phyloP scores from a whole-genome alignment of 1,284 basidiomycete genomes.

The Omphalotus olearius region DNA sequence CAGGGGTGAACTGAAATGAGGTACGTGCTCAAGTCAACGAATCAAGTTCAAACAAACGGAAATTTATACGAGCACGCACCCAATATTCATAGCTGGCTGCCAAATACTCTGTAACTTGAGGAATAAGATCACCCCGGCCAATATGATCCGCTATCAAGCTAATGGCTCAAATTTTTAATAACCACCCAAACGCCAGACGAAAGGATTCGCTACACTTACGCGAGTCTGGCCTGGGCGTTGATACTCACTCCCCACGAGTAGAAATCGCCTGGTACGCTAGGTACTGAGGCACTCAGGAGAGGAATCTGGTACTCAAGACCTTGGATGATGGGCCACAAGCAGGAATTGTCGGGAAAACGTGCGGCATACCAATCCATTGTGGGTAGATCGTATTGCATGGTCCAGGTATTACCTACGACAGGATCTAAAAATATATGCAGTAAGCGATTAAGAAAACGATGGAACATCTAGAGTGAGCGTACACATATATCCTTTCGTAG shows the following conservation, averaged over 20 bases:
- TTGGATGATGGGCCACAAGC: constrained; percentile 22
- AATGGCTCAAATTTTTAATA: background rate
- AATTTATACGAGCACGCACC: constrained; percentile 11
- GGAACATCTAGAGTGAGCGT: no score
- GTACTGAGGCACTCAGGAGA: constrained; percentile 19
- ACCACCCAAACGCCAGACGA: background rate
- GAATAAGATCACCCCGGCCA: constrained; percentile 26
- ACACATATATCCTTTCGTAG: constrained; percentile 30
- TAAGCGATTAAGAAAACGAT: no score
- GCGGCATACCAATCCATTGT: constrained; percentile 29
- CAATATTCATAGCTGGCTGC: constrained; percentile 20
- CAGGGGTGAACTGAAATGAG: constrained; percentile 20
- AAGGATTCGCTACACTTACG: constrained; percentile 18
- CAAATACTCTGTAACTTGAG: constrained; percentile 23
- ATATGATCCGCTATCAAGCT: constrained; percentile 31
- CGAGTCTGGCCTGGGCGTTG: constrained; percentile 25
- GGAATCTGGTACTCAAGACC: constrained; percentile 30
- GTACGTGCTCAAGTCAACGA: no score
- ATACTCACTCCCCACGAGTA: constrained; percentile 29
- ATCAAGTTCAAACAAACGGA: no score
- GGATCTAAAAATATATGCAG: constrained; percentile 15
- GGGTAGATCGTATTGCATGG: constrained; percentile 25
- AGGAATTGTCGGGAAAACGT: constrained; percentile 27
- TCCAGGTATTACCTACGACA: constrained; percentile 27
- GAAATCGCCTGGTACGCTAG: constrained; percentile 27